These are phyloP conservation scores for Lecanicillium sp. DNA, from an alignment of 2,329 filamentous ascomycete species.

Conservation along the genomic window DNA sequence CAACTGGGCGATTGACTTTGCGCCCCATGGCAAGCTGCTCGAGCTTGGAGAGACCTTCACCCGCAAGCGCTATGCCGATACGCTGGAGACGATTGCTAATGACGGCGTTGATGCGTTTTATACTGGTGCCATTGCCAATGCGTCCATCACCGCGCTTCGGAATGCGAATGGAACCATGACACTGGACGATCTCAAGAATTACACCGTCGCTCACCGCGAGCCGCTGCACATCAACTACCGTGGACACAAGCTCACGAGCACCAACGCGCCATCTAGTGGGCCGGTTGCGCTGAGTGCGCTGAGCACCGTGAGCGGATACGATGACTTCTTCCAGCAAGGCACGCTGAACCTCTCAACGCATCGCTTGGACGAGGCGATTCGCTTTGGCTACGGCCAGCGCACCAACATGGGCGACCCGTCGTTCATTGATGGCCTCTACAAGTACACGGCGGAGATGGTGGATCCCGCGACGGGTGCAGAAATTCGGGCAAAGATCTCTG, in stretches of 20 bases:
- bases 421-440: slow-evolving; percentile 56
- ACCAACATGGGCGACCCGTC: slow-evolving; percentile 69
- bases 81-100: slow-evolving; percentile 62
- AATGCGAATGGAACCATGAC: slow-evolving; percentile 70
- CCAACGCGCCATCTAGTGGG: slow-evolving; percentile 68
- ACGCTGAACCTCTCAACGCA: slow-evolving; percentile 62
- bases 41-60: slow-evolving; percentile 68
- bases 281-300: slow-evolving; percentile 64
- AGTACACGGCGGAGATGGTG: slow-evolving; percentile 59
- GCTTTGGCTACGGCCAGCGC: slow-evolving; percentile 74
- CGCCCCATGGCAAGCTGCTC: slow-evolving; percentile 63
- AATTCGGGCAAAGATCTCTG: slow-evolving; percentile 40
- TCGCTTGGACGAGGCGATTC: slow-evolving; percentile 73
- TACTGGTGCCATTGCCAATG: slow-evolving; percentile 59
- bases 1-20: slow-evolving; percentile 78
- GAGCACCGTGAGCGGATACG: slow-evolving; percentile 69
- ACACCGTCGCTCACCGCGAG: slow-evolving; percentile 58
- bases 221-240: slow-evolving; percentile 58
- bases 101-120: slow-evolving; percentile 66
- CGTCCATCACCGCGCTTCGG: slow-evolving; percentile 61
- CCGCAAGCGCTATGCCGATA: slow-evolving; percentile 66
- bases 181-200: slow-evolving; percentile 63
- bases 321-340: slow-evolving; percentile 51
- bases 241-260: slow-evolving; percentile 61
- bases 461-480: slow-evolving; percentile 53